These are phyloP conservation scores for Xylaria polymorpha DNA, from an alignment of 2,329 filamentous ascomycete species.

Conservation along the genomic window DNA sequence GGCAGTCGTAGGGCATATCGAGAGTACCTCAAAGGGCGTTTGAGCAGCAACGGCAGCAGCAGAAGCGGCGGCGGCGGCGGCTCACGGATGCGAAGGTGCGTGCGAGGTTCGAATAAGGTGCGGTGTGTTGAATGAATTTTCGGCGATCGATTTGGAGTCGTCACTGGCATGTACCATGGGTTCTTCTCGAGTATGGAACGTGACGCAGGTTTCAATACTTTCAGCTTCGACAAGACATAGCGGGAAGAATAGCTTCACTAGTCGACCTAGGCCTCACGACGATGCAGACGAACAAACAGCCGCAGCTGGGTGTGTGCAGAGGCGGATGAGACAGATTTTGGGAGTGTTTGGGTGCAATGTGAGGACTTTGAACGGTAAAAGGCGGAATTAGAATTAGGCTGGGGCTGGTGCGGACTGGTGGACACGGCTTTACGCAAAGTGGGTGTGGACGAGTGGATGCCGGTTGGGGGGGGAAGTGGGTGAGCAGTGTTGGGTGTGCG, in stretches of 20 bases:
- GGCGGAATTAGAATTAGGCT: slow-evolving; percentile 14
- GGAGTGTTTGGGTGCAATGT: slow-evolving; percentile 19
- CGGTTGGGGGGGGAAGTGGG: not conserved
- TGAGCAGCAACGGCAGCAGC: not conserved
- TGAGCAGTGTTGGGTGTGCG: too few species aligned
- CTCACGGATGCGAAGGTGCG: not conserved
- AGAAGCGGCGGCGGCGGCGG: not conserved
- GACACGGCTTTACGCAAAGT: slow-evolving; percentile 23
- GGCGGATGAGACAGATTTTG: slow-evolving; percentile 1
- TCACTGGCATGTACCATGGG: not conserved
- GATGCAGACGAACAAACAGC: not conserved
- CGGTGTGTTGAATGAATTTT: not conserved
- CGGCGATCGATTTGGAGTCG: not conserved
- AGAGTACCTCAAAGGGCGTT: slow-evolving; percentile 5
- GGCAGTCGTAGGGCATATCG: slow-evolving; percentile 31
- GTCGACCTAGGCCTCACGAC: not conserved
- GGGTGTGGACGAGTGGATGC: slow-evolving; percentile 9
- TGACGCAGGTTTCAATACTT: not conserved
- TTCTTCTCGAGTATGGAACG: not conserved
- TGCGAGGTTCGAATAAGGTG: not conserved
- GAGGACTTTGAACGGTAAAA: slow-evolving; percentile 18
- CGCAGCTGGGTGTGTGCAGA: slow-evolving; percentile 1
- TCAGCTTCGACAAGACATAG: not conserved
- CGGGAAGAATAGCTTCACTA: not conserved
- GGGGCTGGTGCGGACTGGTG: slow-evolving; percentile 9